phyloP scores from a whole-genome alignment of 441 rosid species.

The Lagerstroemia fauriei region DNA sequence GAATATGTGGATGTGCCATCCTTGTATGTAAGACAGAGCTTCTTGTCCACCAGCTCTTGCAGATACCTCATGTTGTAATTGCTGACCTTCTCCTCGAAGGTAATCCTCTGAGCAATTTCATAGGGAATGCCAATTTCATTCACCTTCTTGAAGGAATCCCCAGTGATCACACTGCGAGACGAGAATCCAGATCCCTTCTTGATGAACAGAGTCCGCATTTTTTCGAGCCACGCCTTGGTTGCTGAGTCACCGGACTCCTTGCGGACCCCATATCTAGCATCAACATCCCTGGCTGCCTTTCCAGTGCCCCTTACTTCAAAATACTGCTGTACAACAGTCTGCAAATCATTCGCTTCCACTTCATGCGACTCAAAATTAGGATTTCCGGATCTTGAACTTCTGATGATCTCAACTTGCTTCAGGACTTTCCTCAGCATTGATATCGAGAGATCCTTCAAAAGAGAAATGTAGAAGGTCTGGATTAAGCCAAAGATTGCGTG shows the following conservation, averaged over 20 bases:
- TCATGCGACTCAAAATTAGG: constrained; percentile 84
- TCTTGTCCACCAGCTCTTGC: constrained; percentile 75
- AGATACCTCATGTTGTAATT: constrained; percentile 59
- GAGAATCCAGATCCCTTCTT: constrained; percentile 94
- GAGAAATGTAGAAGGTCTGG: constrained; percentile 18
- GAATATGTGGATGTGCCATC: constrained; percentile 80
- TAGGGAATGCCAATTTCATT: constrained; percentile 79
- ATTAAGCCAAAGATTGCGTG: not conserved
- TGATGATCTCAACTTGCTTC: constrained; percentile 63
- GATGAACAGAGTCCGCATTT: constrained; percentile 79
- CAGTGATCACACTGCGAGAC: constrained; percentile 94
- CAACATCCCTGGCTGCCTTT: constrained; percentile 64
- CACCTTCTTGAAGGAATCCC: constrained; percentile 76
- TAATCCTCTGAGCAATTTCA: constrained; percentile 83
- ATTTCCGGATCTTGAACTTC: constrained; percentile 68
- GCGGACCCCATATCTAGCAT: constrained; percentile 55
- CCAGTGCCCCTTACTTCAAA: constrained; percentile 80
- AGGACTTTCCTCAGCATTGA: constrained; percentile 77
- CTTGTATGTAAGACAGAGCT: constrained; percentile 67
- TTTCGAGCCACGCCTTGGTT: constrained; percentile 89
- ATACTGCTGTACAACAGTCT: constrained; percentile 65
- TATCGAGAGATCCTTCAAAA: constrained; percentile 73
- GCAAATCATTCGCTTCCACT: constrained; percentile 75
- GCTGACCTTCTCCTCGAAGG: constrained; percentile 86
- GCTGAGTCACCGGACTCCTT: constrained; percentile 60